Conservation (phyloP, 768 basidiomycete genomes). For the Tulasnella sp. region DNA sequence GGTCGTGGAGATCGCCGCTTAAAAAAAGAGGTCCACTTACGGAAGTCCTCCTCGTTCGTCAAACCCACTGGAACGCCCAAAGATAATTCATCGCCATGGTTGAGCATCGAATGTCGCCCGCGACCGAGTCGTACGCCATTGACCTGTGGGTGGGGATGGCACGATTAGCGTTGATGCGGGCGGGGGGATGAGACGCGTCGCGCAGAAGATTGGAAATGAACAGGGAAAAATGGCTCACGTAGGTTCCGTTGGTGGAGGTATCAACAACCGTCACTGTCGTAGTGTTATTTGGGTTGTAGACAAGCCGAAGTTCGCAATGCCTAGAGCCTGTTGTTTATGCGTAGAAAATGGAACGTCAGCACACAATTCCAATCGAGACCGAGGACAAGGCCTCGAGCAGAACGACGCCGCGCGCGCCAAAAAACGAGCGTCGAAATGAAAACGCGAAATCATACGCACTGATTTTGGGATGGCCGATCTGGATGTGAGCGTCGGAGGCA, state of each 20-base stretch:
- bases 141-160: constrained; percentile 44
- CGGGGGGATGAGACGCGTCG: not conserved
- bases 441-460: constrained; percentile 49
- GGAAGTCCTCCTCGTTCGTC: constrained; percentile 62
- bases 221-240: constrained; percentile 33
- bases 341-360: not conserved
- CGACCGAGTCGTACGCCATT: constrained; percentile 63
- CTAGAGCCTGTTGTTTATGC: constrained; percentile 50
- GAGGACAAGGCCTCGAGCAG: too few relatives aligned
- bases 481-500: constrained; percentile 47
- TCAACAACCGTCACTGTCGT: constrained; percentile 52
- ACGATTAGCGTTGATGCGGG: not conserved
- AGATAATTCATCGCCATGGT: constrained; percentile 80
- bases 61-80: constrained; percentile 60
- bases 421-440: not conserved
- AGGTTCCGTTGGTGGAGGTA: constrained; percentile 70
- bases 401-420: not conserved
- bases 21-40: constrained; percentile 44
- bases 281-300: constrained; percentile 45
- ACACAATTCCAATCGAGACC: not conserved
- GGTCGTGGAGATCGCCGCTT: not conserved
- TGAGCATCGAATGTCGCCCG: constrained; percentile 52
- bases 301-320: constrained; percentile 59
- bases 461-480: constrained; percentile 67
- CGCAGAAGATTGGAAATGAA: not conserved